These are phyloP conservation scores for Amanita fuliginea DNA, from an alignment of 768 basidiomycete genomes.

Conservation along the genomic window DNA sequence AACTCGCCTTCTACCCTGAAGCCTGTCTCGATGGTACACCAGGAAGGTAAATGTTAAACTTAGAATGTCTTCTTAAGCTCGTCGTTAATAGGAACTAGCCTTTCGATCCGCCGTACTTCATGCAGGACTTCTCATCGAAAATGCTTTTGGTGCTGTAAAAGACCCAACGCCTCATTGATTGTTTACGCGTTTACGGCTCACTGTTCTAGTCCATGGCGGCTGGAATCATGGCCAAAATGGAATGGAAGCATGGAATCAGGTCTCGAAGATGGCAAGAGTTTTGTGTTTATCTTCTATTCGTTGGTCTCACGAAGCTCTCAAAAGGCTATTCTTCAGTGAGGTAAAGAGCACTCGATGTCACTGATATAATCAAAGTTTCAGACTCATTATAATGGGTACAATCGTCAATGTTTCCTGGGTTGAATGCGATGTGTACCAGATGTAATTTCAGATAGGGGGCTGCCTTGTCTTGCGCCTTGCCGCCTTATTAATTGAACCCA, in stretches of 20 bases:
- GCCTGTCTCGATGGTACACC: conserved; percentile 47
- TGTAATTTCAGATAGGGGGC: conserved; percentile 29
- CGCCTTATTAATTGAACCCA: conserved; percentile 27
- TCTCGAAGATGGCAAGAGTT: conserved; percentile 59
- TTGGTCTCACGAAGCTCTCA: not conserved
- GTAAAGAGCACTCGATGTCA: conserved; percentile 15
- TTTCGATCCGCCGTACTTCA: conserved; percentile 53
- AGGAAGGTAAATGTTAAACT: conserved; percentile 28
- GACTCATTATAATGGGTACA: conserved; percentile 31
- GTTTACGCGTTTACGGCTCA: not conserved
- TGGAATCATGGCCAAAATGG: conserved; percentile 61
- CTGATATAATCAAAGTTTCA: not conserved
- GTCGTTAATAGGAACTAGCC: conserved; percentile 41
- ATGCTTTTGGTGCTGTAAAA: conserved; percentile 51
- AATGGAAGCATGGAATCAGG: conserved; percentile 49
- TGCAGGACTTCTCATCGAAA: conserved; percentile 37
- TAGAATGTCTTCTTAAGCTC: conserved; percentile 4
- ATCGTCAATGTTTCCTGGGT: conserved; percentile 47
- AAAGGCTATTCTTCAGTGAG: conserved; percentile 64
- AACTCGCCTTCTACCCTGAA: conserved; percentile 59
- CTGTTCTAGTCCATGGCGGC: conserved; percentile 50
- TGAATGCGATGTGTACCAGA: conserved; percentile 36
- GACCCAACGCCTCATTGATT: conserved; percentile 22
- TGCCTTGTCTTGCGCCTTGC: conserved; percentile 17
- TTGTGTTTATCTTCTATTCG: not conserved